Base-by-base conservation (phyloP, 371 early-diverging fungal species). In the Entomophthora muscae region DNA sequence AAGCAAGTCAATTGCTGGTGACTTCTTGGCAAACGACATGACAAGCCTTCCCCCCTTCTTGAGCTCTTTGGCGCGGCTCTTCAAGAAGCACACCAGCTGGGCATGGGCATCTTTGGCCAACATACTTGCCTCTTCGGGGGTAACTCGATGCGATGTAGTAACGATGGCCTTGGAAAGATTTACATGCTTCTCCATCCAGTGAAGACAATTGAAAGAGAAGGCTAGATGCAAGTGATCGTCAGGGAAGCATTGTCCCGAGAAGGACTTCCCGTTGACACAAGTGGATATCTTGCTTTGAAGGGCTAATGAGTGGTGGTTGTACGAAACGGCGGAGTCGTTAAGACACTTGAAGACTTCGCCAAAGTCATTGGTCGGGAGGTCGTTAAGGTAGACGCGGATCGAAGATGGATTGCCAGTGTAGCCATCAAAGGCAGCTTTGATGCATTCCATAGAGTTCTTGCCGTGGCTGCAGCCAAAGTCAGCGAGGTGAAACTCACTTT, bases 31-130 rank as follows among this genome's bases (percentile, higher is more conserved):
- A 26, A 7, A 53, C 5, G 10, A 10, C 10, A 53, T 53, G 54
- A n/a, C 26, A 52, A 24, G 65, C 61, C 56, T 76, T 76, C 63
- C 54, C 2, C 63, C 52, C 12, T 17, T 26, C 21, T 61, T 3
- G 61, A 66, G 7, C 32, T 68, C 59, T 32, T 66, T 27, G 84
- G 72, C 85, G 82, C 85, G 5, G 82, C 83, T 64, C 66, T 75
- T 63, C 68, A 67, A 13, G 77, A 66, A 65, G 81, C 82, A 64
- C 79, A 83, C 57, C 84, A 79, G 63, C 72, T 80, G 3, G 84
- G 65, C 59, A 60, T 27, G 56, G 65, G 65, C 17, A 77, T 72
- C 65, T 78, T 82, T 67, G 72, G 73, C 5, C 70, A 74, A 54
- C 82, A 7, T 21, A 2, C 22, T n/a, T 3, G 31, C 29, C 26